Evolutionary conservation across 805 yeast species (phyloP).

Genomic region (Barnettozyma sucrosica): DNA sequence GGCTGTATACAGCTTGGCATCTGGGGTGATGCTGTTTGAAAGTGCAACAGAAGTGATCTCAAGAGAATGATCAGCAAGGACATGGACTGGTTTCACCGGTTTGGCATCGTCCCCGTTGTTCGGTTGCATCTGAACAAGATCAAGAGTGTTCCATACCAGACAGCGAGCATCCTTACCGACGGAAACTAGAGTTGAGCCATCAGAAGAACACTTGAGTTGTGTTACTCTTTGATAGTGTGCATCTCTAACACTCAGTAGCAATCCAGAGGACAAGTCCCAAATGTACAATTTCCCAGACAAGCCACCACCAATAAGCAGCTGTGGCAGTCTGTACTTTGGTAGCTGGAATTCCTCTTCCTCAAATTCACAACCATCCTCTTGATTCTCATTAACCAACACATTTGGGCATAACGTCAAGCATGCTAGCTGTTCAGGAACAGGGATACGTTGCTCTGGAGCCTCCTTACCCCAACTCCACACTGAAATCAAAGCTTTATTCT

Average conservation of each 20-base stretch:
- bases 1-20: conserved; percentile 57
- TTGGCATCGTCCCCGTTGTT: conserved; percentile 27
- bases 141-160: conserved; percentile 64
- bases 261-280: conserved; percentile 83
- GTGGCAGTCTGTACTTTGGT: conserved; percentile 47
- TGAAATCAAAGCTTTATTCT: conserved; percentile 68
- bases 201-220: conserved; percentile 49
- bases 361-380: conserved; percentile 15
- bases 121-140: conserved; percentile 40
- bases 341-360: conserved; percentile 20
- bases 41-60: conserved; percentile 45
- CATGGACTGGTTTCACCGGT: conserved; percentile 47
- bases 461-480: conserved; percentile 68
- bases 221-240: conserved; percentile 80
- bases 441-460: conserved; percentile 70
- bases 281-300: conserved; percentile 69
- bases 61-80: conserved; percentile 51
- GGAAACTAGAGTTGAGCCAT: conserved; percentile 62
- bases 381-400: conserved; percentile 13
- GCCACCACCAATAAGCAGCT: conserved; percentile 71
- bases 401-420: conserved; percentile 44
- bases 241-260: conserved; percentile 63
- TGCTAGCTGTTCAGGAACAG: conserved; percentile 73
- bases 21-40: conserved; percentile 48
- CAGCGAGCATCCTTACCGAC: conserved; percentile 82